A percentile compares a stretch with the other conserved stretches of the same genome.
phyloP scores from a whole-genome alignment of 805 yeast genomes.

The Wickerhamomyces strasburgensis region DNA sequence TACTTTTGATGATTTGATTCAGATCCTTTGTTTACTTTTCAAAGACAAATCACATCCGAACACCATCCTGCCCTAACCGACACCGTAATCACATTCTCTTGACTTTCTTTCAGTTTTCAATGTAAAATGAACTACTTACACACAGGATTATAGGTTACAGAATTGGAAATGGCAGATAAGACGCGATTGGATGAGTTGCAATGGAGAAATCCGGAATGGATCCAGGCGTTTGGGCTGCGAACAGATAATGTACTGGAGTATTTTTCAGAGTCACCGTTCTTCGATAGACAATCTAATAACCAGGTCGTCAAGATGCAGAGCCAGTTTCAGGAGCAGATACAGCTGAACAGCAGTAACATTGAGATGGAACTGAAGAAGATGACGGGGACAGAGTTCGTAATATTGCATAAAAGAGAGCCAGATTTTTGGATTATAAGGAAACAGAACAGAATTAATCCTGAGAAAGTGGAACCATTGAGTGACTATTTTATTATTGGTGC shows the following conservation, averaged over 20 bases:
- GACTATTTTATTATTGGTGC: conserved; percentile 91
- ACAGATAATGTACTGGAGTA: conserved; percentile 91
- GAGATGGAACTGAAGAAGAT: conserved; percentile 64
- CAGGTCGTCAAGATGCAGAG: conserved; percentile 94
- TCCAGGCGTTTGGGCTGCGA: conserved; percentile 78
- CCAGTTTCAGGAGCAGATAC: conserved; percentile 61
- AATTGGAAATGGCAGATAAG: conserved; percentile 20
- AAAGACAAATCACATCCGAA: neutral
- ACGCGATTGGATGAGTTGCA: conserved; percentile 78
- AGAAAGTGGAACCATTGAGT: conserved; percentile 49
- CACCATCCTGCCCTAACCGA: too few relatives aligned
- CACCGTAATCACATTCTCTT: too few relatives aligned
- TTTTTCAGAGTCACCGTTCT: conserved; percentile 91
- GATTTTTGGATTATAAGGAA: conserved; percentile 90
- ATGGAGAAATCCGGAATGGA: conserved; percentile 98
- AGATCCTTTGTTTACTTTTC: conserved; percentile 9
- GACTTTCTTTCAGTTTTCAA: neutral
- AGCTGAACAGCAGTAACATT: conserved; percentile 30
- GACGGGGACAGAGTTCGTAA: conserved; percentile 81
- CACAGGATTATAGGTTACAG: too few relatives aligned
- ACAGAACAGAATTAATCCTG: conserved; percentile 58
- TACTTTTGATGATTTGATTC: conserved; percentile 3
- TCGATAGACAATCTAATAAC: conserved; percentile 88
- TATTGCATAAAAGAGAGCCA: conserved; percentile 75
- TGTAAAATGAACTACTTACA: too few relatives aligned